Evolutionary conservation across 768 basidiomycete genomes (phyloP).

Genomic region (Stropharia rugosoannulata): DNA sequence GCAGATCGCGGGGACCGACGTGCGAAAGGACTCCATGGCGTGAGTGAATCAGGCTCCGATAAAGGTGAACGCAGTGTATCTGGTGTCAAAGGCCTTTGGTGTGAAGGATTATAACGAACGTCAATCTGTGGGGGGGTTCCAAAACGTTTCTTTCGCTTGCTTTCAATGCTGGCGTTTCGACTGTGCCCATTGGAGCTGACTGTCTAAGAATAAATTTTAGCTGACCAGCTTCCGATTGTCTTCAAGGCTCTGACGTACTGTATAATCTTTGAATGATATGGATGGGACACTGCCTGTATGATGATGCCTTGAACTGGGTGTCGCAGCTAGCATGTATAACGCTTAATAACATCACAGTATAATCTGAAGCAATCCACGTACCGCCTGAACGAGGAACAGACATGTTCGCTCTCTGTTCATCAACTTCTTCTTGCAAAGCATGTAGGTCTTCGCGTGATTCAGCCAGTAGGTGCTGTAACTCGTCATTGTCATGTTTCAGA

Average conservation of each 20-base stretch:
- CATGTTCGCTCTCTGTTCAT: conserved; percentile 61
- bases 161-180: conserved; percentile 18
- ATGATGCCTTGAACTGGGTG: conserved; percentile 41
- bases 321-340: conserved; percentile 27
- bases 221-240: not conserved
- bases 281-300: conserved; percentile 44
- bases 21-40: conserved; percentile 26
- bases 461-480: conserved; percentile 70
- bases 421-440: conserved; percentile 68
- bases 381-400: conserved; percentile 41
- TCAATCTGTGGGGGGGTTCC: conserved; percentile 13
- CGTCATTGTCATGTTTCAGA: conserved; percentile 78
- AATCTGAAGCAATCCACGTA: conserved; percentile 19
- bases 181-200: conserved; percentile 10
- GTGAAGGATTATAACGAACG: conserved; percentile 4
- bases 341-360: not conserved
- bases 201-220: conserved; percentile 5
- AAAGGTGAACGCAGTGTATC: conserved; percentile 44
- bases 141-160: conserved; percentile 15
- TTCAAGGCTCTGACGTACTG: conserved; percentile 20
- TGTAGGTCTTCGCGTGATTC: conserved; percentile 80
- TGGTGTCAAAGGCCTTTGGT: conserved; percentile 41
- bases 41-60: conserved; percentile 37
- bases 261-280: conserved; percentile 34
- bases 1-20: conserved; percentile 26